Percentiles rank a stretch among this genome's conserved stretches.
Conservation (phyloP, 306 rosid species). For the Cicer chorassanicum region DNA sequence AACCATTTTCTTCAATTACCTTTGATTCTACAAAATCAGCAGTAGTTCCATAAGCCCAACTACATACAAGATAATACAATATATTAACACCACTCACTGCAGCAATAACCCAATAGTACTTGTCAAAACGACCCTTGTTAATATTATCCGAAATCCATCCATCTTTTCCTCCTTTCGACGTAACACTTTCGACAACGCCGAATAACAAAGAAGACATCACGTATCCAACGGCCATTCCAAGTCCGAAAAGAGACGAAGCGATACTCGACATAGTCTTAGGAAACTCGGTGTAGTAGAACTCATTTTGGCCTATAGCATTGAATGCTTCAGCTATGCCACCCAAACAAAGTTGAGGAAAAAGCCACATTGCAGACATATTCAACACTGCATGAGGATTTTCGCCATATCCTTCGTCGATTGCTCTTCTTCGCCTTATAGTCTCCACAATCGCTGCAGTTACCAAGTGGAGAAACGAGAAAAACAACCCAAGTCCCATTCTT, state of each 20-base stretch:
- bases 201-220: conserved; percentile 7
- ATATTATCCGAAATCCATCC: conserved; percentile 32
- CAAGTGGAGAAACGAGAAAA: conserved; percentile 25
- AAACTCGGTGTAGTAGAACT: conserved; percentile 34
- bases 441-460: conserved; percentile 17
- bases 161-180: not conserved
- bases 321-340: conserved; percentile 32
- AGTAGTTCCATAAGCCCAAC: conserved; percentile 34
- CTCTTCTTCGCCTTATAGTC: conserved; percentile 34
- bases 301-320: conserved; percentile 31
- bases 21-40: conserved; percentile 19
- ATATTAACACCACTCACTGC: conserved; percentile 25
- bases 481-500: conserved; percentile 32
- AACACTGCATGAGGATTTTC: conserved; percentile 5
- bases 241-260: conserved; percentile 19
- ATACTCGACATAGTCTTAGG: conserved; percentile 28
- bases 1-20: conserved; percentile 4
- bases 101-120: conserved; percentile 31
- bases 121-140: conserved; percentile 30
- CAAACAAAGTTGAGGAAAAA: conserved; percentile 34
- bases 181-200: conserved; percentile 6
- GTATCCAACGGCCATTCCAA: conserved; percentile 22
- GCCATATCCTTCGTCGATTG: not conserved
- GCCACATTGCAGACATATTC: conserved; percentile 37
- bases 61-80: conserved; percentile 13